These are phyloP conservation scores for Fomitopsis palustris DNA, from an alignment of 1,284 basidiomycete genomes.

Conservation along the genomic window DNA sequence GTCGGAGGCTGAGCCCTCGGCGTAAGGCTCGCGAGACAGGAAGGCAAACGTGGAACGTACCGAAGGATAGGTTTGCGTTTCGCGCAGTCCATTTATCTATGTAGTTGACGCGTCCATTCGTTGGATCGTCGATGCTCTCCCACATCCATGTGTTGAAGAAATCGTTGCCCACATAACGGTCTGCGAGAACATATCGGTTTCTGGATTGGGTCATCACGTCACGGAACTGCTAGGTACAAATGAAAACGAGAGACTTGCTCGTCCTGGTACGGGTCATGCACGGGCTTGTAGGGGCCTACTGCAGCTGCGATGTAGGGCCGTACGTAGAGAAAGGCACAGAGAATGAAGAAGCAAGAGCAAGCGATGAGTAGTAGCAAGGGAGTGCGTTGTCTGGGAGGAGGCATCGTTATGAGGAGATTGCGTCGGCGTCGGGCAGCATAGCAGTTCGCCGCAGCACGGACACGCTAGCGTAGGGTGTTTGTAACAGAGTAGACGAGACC, in stretches of 20 bases:
- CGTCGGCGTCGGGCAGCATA: background rate
- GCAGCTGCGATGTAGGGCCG: constrained; percentile 15
- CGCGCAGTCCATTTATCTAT: constrained; percentile 38
- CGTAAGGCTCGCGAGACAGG: background rate
- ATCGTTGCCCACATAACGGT: constrained; percentile 36
- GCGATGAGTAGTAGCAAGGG: background rate
- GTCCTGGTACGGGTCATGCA: constrained; percentile 17
- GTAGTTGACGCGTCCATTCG: constrained; percentile 54
- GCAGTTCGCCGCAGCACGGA: background rate
- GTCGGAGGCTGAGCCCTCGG: constrained; percentile 26
- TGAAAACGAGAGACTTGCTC: constrained; percentile 21
- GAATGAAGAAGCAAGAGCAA: background rate
- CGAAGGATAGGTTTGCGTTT: constrained; percentile 37
- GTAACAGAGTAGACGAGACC: background rate
- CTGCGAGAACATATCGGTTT: constrained; percentile 27
- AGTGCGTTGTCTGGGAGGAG: background rate
- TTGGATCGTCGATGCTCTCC: constrained; percentile 49
- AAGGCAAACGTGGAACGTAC: constrained; percentile 20
- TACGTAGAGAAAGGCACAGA: constrained; percentile 17
- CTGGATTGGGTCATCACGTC: constrained; percentile 20
- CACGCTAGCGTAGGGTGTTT: background rate
- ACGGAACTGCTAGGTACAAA: constrained; percentile 3
- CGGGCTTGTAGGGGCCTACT: constrained; percentile 19
- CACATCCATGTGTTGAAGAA: constrained; percentile 46
- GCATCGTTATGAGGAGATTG: background rate